phyloP scores from a whole-genome alignment of 2,329 filamentous ascomycete genomes.

The Colletotrichum tamarilloi region DNA sequence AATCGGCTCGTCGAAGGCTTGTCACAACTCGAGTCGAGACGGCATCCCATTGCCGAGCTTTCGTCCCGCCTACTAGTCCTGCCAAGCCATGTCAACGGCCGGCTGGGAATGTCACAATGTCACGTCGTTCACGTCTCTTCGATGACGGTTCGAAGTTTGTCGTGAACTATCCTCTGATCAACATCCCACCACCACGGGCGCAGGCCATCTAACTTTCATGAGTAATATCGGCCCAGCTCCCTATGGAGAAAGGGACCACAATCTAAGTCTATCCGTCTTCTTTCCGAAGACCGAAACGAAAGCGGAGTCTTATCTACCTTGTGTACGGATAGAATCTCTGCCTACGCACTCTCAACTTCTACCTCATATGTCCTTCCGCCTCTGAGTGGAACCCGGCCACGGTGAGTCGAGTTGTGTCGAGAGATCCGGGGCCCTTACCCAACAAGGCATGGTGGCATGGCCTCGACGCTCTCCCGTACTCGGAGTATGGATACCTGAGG shows the following conservation, averaged over 20 bases:
- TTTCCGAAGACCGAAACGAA: slow-evolving; percentile 20
- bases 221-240: not conserved
- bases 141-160: not conserved
- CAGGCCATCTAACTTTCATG: not conserved
- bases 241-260: slow-evolving; percentile 9
- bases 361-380: slow-evolving; percentile 1
- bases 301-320: not conserved
- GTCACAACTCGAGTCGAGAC: slow-evolving; percentile 26
- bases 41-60: slow-evolving; percentile 25
- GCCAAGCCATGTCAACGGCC: slow-evolving; percentile 26
- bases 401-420: slow-evolving; percentile 15
- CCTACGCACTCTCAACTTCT: not conserved
- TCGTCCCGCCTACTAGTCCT: slow-evolving; percentile 25
- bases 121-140: slow-evolving; percentile 1
- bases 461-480: slow-evolving; percentile 3
- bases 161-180: not conserved
- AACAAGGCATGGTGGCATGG: not conserved
- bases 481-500: slow-evolving; percentile 12
- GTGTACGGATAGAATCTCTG: not conserved
- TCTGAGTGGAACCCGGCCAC: slow-evolving; percentile 12
- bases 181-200: not conserved
- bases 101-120: slow-evolving; percentile 19
- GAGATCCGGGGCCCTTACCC: not conserved
- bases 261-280: slow-evolving; percentile 18
- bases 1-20: slow-evolving; percentile 31